Percentiles rank a stretch among this genome's conserved stretches.
Conservation (phyloP, 2,329 filamentous ascomycete species). For the Aspergillus hiratsukae region DNA sequence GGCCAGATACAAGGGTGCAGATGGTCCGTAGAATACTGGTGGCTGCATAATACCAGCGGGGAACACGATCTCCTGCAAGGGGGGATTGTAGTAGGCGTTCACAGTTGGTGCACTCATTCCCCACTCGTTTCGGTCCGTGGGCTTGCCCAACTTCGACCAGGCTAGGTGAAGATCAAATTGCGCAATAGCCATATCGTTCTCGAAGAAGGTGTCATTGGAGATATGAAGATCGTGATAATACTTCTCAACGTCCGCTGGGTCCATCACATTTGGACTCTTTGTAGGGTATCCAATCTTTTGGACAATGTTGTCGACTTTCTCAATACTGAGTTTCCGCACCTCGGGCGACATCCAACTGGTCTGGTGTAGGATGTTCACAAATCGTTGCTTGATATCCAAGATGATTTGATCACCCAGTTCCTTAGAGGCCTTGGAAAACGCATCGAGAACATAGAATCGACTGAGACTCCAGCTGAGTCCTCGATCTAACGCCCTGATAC, state of each 20-base stretch:
- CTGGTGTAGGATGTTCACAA: slow-evolving; percentile 55
- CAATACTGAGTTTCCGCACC: slow-evolving; percentile 55
- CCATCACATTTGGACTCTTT: slow-evolving; percentile 57
- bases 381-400: slow-evolving; percentile 64
- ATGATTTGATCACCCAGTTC: slow-evolving; percentile 64
- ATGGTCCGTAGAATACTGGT: slow-evolving; percentile 57
- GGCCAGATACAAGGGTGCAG: slow-evolving; percentile 60
- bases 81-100: slow-evolving; percentile 64
- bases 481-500: slow-evolving; percentile 54
- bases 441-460: slow-evolving; percentile 65
- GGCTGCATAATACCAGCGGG: slow-evolving; percentile 67
- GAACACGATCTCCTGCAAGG: slow-evolving; percentile 65
- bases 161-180: slow-evolving; percentile 45
- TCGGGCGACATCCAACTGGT: slow-evolving; percentile 63
- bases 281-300: slow-evolving; percentile 67
- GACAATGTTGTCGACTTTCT: slow-evolving; percentile 63
- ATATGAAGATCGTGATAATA: slow-evolving; percentile 56
- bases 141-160: slow-evolving; percentile 58
- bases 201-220: slow-evolving; percentile 51
- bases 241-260: slow-evolving; percentile 51
- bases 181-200: slow-evolving; percentile 52
- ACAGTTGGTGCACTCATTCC: slow-evolving; percentile 56
- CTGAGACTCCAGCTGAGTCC: slow-evolving; percentile 65
- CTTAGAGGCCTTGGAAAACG: slow-evolving; percentile 64
- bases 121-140: slow-evolving; percentile 58